Evolutionary conservation across 352 stramenopile species (phyloP), one percentile per base, ranked within the genome.

Genomic region (Globisporangium canariense): DNA sequence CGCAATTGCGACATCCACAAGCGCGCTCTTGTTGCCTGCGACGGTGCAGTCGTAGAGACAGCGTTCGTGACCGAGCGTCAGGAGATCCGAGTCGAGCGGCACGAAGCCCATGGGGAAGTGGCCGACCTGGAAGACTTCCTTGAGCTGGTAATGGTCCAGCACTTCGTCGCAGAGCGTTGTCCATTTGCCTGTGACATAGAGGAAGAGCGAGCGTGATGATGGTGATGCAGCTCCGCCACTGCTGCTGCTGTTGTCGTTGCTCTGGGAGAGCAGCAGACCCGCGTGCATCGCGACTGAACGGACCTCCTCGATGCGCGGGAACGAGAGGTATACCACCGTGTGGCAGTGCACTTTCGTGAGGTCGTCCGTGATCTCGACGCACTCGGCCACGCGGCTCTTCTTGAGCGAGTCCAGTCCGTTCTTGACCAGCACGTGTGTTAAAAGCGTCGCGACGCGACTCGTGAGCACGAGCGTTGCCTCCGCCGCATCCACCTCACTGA

Each of bases 331-430:
- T 22, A 87, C 76, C 32, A 88, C 68, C 1, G 62, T 73, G 3
- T 40, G 20, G 25, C 56, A 58, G 25, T 69, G 66, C 32, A 86
- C 59, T 16, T 58, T 75, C 41, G 67, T 65, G 25, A 77, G 45
- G 34, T 89, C 79, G 43, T 86, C 78, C 10, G 67, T 59, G 53
- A 89, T 78, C 65, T 85, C 81, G 25, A 88, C 58, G 69, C 79
- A 89, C 63, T 88, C 78, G 22, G 73, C 66, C 13, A 86, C 69
- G 51, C 71, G 61, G 54, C 67, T 56, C 18, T 46, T 61, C 58
- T 76, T 75, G 40, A 82, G 68, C 3, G 84, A 57, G 2, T 71
- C 63, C 2, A 83, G 65, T 11, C 79, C 82, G 41, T 76, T 60
- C 14, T 28, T 52, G 4, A 83, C 69, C 36, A 89, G 82, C 46